Evolutionary conservation across 768 basidiomycete species (phyloP).

Genomic region (Leccinum truebloodii): DNA sequence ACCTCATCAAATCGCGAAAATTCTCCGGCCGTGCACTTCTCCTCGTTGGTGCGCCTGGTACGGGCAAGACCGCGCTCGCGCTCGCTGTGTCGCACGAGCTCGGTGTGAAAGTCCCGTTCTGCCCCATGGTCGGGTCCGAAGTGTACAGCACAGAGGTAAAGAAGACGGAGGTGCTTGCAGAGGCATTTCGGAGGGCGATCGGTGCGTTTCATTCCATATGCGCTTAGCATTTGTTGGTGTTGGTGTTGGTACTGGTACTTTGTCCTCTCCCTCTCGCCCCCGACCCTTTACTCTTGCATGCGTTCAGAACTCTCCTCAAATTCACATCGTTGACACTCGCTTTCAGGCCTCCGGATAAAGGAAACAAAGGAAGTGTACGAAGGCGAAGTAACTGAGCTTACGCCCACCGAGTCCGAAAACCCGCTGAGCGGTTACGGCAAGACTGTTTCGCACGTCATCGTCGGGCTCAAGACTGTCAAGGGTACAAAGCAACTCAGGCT

Average conservation of each 20-base stretch:
- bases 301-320: not conserved
- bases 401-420: slow-evolving; percentile 95
- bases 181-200: slow-evolving; percentile 92
- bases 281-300: not conserved
- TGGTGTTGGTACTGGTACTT: not conserved
- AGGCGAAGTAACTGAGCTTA: slow-evolving; percentile 96
- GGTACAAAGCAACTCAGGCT: slow-evolving; percentile 93
- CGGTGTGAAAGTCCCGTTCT: slow-evolving; percentile 94
- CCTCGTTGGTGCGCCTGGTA: slow-evolving; percentile 94
- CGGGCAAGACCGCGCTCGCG: slow-evolving; percentile 96
- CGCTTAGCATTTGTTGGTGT: not conserved
- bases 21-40: slow-evolving; percentile 93
- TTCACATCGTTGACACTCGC: not conserved
- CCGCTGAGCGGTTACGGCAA: slow-evolving; percentile 97
- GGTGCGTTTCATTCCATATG: slow-evolving; percentile 58
- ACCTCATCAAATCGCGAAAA: slow-evolving; percentile 86
- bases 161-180: slow-evolving; percentile 97
- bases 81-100: slow-evolving; percentile 95
- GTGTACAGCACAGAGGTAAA: slow-evolving; percentile 97
- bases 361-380: slow-evolving; percentile 99
- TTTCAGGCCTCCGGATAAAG: slow-evolving; percentile 85
- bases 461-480: slow-evolving; percentile 91
- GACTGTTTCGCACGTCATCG: slow-evolving; percentile 96
- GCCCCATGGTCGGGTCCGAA: slow-evolving; percentile 97
- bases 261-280: not conserved